phyloP scores from a whole-genome alignment of 768 basidiomycete species.

The Pleurotus djamor region DNA sequence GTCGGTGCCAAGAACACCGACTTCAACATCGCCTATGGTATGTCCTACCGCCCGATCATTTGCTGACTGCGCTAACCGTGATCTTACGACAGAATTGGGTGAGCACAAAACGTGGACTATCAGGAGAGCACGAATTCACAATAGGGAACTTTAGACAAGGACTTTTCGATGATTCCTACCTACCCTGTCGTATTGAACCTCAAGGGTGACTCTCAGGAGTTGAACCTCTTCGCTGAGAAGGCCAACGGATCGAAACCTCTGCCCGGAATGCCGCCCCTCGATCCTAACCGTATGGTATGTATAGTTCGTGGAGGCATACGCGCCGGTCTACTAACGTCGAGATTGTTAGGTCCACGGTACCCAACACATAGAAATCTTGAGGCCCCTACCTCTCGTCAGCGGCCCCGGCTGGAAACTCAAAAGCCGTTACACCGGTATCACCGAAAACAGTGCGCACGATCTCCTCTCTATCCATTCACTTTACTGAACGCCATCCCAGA shows the following conservation, averaged over 20 bases:
- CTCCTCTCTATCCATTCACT: not conserved
- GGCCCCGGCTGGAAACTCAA: constrained; percentile 80
- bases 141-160: constrained; percentile 41
- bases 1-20: constrained; percentile 82
- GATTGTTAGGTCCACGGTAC: constrained; percentile 67
- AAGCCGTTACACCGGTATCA: constrained; percentile 62
- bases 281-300: constrained; percentile 69
- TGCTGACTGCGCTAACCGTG: no score
- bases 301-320: not conserved
- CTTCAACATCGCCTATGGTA: constrained; percentile 70
- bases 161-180: constrained; percentile 79
- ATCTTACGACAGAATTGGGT: no score
- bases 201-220: constrained; percentile 68
- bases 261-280: constrained; percentile 69
- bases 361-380: constrained; percentile 78
- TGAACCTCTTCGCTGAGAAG: constrained; percentile 63
- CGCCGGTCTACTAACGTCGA: not conserved
- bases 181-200: constrained; percentile 79
- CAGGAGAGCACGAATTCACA: no score
- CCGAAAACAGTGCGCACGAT: constrained; percentile 72
- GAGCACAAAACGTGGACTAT: no score
- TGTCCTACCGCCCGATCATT: constrained; percentile 9
- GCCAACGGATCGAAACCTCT: constrained; percentile 36
- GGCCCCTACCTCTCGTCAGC: constrained; percentile 71
- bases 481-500: constrained; percentile 35